A percentile compares a stretch with the other conserved stretches of the same genome.
Conservation (phyloP, 2,329 filamentous ascomycete species). For the Exophiala calicioides region DNA sequence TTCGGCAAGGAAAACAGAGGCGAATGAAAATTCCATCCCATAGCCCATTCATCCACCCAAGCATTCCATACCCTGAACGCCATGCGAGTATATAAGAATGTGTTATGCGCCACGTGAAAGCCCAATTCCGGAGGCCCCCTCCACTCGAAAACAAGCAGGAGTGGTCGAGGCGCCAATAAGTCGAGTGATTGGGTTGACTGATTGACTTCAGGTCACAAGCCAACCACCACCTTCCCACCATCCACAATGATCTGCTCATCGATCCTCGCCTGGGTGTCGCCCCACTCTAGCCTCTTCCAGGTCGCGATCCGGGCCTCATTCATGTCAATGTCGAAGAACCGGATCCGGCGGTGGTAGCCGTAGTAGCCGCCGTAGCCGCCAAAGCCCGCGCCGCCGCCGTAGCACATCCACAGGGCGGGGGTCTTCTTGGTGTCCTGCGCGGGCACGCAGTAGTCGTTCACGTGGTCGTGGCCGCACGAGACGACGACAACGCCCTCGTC, state of each 20-base stretch:
- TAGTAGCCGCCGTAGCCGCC: constrained; percentile 93
- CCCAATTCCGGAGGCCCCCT: too few species aligned
- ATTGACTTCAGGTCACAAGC: constrained; percentile 15
- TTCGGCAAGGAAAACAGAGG: too few species aligned
- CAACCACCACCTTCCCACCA: constrained; percentile 53
- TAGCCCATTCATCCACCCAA: not conserved
- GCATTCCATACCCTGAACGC: not conserved
- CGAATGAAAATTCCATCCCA: too few species aligned
- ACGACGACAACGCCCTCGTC: constrained; percentile 84
- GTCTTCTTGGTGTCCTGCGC: constrained; percentile 52
- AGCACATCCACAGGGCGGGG: constrained; percentile 94
- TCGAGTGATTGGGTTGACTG: too few species aligned
- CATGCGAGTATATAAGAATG: not conserved
- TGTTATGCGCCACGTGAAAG: not conserved
- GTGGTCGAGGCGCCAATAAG: too few species aligned
- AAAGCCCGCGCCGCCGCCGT: constrained; percentile 86
- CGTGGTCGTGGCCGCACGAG: constrained; percentile 93
- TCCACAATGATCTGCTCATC: constrained; percentile 65
- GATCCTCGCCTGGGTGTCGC: constrained; percentile 53
- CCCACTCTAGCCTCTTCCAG: constrained; percentile 83
- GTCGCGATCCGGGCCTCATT: constrained; percentile 85
- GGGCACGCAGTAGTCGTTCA: constrained; percentile 92
- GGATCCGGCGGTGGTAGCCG: constrained; percentile 77
- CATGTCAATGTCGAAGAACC: constrained; percentile 91
- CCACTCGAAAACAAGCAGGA: too few species aligned